Conservation (phyloP, 306 rosid species). For the Malus fusca region DNA sequence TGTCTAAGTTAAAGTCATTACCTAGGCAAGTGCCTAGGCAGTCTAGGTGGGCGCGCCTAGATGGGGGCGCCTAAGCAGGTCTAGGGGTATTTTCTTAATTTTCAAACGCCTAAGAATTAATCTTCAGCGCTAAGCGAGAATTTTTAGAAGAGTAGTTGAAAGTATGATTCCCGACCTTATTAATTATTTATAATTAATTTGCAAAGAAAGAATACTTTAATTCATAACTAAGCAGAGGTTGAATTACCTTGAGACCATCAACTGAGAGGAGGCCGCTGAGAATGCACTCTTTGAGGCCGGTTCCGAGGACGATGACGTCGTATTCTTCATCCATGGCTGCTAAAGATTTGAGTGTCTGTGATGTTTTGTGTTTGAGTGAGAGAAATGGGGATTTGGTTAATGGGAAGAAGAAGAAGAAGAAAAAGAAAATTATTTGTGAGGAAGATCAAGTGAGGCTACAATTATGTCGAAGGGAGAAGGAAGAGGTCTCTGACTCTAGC, state of each 20-base stretch:
- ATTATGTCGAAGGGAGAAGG: conserved; percentile 2
- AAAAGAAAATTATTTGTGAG: neutral
- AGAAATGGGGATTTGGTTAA: neutral
- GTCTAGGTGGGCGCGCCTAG: too few species aligned
- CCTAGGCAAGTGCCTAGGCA: too few species aligned
- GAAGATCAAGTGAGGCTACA: neutral
- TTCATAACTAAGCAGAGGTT: neutral
- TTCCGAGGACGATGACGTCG: conserved; percentile 50
- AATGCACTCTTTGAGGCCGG: conserved; percentile 55
- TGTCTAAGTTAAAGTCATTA: too few species aligned
- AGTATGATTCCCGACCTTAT: too few species aligned
- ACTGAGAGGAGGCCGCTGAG: conserved; percentile 57
- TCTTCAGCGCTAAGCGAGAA: too few species aligned
- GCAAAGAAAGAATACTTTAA: neutral
- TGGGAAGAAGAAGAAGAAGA: neutral
- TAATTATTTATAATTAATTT: too few species aligned
- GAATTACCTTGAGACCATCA: conserved; percentile 37
- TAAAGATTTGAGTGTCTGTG: neutral
- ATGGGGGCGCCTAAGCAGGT: too few species aligned
- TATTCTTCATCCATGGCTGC: conserved; percentile 47
- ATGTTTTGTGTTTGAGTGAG: neutral
- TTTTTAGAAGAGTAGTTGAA: too few species aligned
- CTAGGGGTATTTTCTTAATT: too few species aligned
- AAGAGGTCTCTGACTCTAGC: conserved; percentile 2
- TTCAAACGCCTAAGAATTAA: too few species aligned